Evolutionary conservation across 768 basidiomycete species (phyloP).

Genomic region (Tricholoma matsutake): DNA sequence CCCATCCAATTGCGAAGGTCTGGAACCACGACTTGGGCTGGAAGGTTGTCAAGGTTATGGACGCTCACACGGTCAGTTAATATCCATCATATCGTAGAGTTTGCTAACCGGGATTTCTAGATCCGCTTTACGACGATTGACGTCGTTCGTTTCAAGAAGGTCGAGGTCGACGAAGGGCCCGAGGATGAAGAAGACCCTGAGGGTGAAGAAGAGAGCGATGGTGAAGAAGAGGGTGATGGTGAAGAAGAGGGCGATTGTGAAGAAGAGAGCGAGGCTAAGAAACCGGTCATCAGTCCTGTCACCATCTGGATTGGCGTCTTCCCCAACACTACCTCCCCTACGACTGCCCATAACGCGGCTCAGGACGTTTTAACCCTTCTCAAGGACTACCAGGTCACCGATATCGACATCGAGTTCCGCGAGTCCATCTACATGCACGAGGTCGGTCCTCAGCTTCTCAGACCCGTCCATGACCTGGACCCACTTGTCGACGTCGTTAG

Average conservation of each 20-base stretch:
- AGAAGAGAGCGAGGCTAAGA: constrained; percentile 23
- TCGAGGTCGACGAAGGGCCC: constrained; percentile 15
- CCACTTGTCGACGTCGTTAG: constrained; percentile 25
- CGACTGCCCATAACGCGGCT: constrained; percentile 28
- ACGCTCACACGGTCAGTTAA: too few species aligned
- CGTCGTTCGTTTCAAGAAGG: constrained; percentile 29
- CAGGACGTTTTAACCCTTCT: constrained; percentile 30
- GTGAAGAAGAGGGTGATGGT: constrained; percentile 15
- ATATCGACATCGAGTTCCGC: constrained; percentile 33
- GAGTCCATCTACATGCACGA: constrained; percentile 21
- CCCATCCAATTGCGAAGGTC: too few species aligned
- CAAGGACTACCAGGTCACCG: constrained; percentile 24
- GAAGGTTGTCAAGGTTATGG: too few species aligned
- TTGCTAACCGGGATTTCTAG: constrained; percentile 22
- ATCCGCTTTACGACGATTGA: constrained; percentile 28
- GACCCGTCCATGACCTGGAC: constrained; percentile 24
- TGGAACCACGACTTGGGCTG: too few species aligned
- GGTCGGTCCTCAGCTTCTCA: constrained; percentile 28
- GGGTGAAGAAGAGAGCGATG: not conserved
- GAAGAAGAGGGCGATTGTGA: constrained; percentile 20
- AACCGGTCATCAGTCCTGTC: too few species aligned
- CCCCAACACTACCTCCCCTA: constrained; percentile 26
- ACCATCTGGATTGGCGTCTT: constrained; percentile 33
- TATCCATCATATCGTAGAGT: constrained; percentile 25
- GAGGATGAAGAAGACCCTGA: too few species aligned